Conservation (phyloP, 2,329 filamentous ascomycete species). For the Calonectria honghensis region DNA sequence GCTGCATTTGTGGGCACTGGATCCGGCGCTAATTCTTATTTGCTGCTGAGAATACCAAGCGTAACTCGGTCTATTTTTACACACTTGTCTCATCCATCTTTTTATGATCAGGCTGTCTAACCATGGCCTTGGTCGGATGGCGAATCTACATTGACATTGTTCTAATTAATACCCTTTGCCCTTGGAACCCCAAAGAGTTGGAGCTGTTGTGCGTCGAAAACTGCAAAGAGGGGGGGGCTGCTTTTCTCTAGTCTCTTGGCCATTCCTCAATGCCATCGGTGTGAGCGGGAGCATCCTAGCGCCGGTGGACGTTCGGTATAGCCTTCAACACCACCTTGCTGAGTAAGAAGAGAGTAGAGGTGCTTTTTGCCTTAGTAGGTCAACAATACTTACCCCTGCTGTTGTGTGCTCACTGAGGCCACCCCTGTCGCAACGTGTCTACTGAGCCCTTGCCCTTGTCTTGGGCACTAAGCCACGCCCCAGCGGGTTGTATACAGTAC, state of each 20-base stretch:
- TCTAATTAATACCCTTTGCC: neutral
- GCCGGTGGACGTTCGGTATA: neutral
- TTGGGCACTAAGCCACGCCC: neutral
- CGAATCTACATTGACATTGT: neutral
- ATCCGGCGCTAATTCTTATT: neutral
- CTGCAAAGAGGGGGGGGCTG: neutral
- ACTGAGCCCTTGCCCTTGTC: constrained; percentile 1
- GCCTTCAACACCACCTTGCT: neutral
- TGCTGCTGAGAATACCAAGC: neutral
- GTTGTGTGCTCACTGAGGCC: neutral
- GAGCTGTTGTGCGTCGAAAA: neutral
- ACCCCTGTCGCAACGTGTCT: neutral
- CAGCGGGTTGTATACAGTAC: neutral
- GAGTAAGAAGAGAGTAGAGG: neutral
- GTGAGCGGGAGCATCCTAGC: neutral
- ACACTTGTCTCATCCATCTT: neutral
- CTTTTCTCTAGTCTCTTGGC: neutral
- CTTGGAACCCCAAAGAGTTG: neutral
- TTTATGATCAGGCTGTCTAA: neutral
- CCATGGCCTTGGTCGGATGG: neutral
- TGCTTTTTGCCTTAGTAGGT: neutral
- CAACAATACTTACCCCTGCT: neutral
- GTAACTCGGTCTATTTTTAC: neutral
- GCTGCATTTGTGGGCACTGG: neutral
- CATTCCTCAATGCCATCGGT: neutral